Percentiles rank a stretch among this genome's conserved stretches.
phyloP scores from a whole-genome alignment of 306 rosid genomes.

The Trifolium pratense region DNA sequence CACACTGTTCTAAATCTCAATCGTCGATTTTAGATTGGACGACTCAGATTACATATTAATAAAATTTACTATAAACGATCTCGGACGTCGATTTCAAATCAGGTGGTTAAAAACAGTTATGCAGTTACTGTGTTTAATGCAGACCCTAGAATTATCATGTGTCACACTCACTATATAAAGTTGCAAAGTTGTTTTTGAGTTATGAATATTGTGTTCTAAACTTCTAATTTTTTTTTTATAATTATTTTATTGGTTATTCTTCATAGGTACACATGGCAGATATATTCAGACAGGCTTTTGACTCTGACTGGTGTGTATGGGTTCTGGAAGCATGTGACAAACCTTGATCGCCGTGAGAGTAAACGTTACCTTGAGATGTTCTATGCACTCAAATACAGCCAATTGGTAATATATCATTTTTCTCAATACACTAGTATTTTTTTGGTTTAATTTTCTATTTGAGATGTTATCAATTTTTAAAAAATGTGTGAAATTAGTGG shows the following conservation, averaged over 20 bases:
- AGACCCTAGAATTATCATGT: too few relatives aligned
- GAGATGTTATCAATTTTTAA: too few relatives aligned
- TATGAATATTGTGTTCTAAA: background rate
- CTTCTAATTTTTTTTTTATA: background rate
- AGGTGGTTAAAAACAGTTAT: too few relatives aligned
- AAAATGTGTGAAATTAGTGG: too few relatives aligned
- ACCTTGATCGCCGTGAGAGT: slow-evolving; percentile 91
- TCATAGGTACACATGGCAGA: slow-evolving; percentile 92
- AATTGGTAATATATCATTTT: slow-evolving; percentile 56
- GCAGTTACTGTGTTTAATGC: too few relatives aligned
- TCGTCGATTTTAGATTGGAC: too few relatives aligned
- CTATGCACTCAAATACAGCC: slow-evolving; percentile 87
- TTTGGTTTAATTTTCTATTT: too few relatives aligned
- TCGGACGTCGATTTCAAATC: too few relatives aligned
- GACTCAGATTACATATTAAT: too few relatives aligned
- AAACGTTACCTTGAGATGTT: slow-evolving; percentile 97
- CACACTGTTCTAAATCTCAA: too few relatives aligned
- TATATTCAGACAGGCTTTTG: slow-evolving; percentile 88
- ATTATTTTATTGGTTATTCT: background rate
- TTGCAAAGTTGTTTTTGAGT: slow-evolving; percentile 6
- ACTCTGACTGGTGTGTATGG: slow-evolving; percentile 95
- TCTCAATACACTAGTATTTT: background rate
- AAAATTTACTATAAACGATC: too few relatives aligned
- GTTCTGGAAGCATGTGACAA: slow-evolving; percentile 96
- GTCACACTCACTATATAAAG: too few relatives aligned